Percentiles rank a stretch among this genome's conserved stretches.
These are phyloP conservation scores for Saccharomyces hybrid DNA, from an alignment of 1,139 yeast species.

Conservation along the genomic window DNA sequence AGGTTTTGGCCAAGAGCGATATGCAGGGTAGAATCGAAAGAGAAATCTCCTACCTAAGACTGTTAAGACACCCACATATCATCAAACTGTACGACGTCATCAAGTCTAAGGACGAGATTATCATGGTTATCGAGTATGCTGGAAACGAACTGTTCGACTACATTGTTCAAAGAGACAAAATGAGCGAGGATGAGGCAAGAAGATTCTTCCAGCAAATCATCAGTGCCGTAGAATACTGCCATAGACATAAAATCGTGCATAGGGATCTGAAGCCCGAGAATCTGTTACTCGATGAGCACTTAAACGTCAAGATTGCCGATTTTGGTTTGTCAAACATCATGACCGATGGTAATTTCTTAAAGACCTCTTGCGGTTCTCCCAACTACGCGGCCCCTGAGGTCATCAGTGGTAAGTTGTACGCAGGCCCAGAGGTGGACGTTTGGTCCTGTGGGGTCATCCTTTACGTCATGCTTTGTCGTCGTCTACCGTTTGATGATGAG, in stretches of 20 bases:
- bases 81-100: constrained; percentile 92
- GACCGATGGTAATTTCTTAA: constrained; percentile 96
- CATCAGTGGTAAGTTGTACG: constrained; percentile 89
- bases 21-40: constrained; percentile 96
- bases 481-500: constrained; percentile 96
- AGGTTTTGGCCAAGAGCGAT: constrained; percentile 86
- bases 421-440: constrained; percentile 98
- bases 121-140: constrained; percentile 95
- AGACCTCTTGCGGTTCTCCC: constrained; percentile 95
- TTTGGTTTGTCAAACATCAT: constrained; percentile 90
- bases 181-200: constrained; percentile 91
- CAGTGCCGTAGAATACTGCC: constrained; percentile 97
- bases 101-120: constrained; percentile 88
- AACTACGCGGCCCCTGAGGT: constrained; percentile 99
- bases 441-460: constrained; percentile 98
- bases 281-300: constrained; percentile 75
- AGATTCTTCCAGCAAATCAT: constrained; percentile 95
- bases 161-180: constrained; percentile 74
- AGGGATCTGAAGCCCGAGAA: constrained; percentile 95
- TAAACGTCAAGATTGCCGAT: constrained; percentile 92
- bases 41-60: constrained; percentile 79
- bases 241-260: constrained; percentile 94
- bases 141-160: constrained; percentile 93
- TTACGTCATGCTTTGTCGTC: constrained; percentile 93
- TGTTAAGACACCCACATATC: constrained; percentile 90